Evolutionary conservation across 352 stramenopile species (phyloP), one percentile per base, ranked within the genome.

Genomic region (Pythium brassicae): DNA sequence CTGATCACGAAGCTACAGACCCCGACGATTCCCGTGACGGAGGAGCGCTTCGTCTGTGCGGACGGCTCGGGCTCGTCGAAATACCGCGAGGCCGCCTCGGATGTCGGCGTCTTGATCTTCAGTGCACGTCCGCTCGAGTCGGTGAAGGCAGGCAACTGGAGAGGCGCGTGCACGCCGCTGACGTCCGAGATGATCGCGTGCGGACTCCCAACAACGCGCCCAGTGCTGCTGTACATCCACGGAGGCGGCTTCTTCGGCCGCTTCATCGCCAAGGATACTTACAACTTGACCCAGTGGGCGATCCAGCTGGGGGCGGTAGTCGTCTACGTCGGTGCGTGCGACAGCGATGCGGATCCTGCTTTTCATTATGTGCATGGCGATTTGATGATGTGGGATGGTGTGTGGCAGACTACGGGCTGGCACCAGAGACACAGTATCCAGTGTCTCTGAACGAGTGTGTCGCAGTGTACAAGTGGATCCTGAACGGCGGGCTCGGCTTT

Each of bases 261-360:
- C n/a, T 94, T 94, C 61, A 87, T 95, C 54, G 85, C 83, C 11
- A 92, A 91, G 51, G 86, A 95, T 56, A 83, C 85, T 10, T 73
- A 87, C 46, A 92, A 87, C 42, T 48, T 94, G 53, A 87, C 77
- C 1, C 61, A 69, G 23, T 95, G 86, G 87, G 81, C 82, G 0
- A 68, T 70, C 10, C 66, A 65, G 11, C 68, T 94, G 12, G 80
- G 84, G n/a, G 81, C 73, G 2, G 81, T 94, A 11, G 90, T 96
- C 42, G 83, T 95, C 52, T 95, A 94, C 65, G 76, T 95, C 29
- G 83, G 83, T 92, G 77, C 40, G 74, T 53, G 29, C 14, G 17
- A 34, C 5, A 44, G 11, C 53, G 57, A 53, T n/a, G 6, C 47
- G 10, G 12, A 45, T 45, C 17, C 40, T 17, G 26, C 8, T 6